Percentiles rank a stretch among this genome's conserved stretches.
phyloP scores from a whole-genome alignment of 352 stramenopile genomes.

The Globisporangium nodosum region DNA sequence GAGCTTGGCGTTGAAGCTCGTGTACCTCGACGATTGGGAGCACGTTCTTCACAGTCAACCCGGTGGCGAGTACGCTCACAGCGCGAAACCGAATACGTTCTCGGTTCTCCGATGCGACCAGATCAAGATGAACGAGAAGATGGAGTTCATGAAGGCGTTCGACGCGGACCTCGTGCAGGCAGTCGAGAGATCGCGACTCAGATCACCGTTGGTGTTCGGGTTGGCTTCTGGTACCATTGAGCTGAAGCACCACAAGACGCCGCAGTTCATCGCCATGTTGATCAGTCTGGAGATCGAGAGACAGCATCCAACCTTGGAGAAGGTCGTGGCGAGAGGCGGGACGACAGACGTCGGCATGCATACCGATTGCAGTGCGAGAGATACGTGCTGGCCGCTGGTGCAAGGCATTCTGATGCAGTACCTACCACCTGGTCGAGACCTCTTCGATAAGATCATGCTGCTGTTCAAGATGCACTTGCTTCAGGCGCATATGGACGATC shows the following conservation, averaged over 20 bases:
- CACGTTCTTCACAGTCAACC: constrained; percentile 24
- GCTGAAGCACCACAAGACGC: constrained; percentile 43
- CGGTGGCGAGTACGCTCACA: constrained; percentile 23
- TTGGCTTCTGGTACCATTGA: neutral
- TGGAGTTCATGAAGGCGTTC: neutral
- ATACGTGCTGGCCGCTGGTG: constrained; percentile 54
- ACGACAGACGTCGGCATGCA: constrained; percentile 49
- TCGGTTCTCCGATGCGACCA: constrained; percentile 23
- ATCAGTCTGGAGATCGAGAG: constrained; percentile 14
- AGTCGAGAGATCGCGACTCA: neutral
- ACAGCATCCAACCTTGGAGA: neutral
- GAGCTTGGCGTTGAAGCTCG: constrained; percentile 1
- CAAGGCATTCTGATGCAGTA: constrained; percentile 23
- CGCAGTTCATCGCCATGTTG: constrained; percentile 36
- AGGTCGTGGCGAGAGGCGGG: constrained; percentile 16
- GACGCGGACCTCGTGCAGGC: too few species aligned
- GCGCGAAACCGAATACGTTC: constrained; percentile 23
- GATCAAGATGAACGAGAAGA: constrained; percentile 6
- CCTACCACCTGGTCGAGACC: constrained; percentile 21
- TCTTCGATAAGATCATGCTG: constrained; percentile 34
- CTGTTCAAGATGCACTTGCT: constrained; percentile 19
- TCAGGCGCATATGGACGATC: neutral
- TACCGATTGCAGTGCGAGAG: constrained; percentile 27
- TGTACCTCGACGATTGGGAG: neutral
- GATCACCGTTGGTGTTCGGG: neutral